Evolutionary conservation across 2,329 filamentous ascomycete genomes (phyloP), one percentile per base, ranked within the genome.

Genomic region (Fusarium napiforme): DNA sequence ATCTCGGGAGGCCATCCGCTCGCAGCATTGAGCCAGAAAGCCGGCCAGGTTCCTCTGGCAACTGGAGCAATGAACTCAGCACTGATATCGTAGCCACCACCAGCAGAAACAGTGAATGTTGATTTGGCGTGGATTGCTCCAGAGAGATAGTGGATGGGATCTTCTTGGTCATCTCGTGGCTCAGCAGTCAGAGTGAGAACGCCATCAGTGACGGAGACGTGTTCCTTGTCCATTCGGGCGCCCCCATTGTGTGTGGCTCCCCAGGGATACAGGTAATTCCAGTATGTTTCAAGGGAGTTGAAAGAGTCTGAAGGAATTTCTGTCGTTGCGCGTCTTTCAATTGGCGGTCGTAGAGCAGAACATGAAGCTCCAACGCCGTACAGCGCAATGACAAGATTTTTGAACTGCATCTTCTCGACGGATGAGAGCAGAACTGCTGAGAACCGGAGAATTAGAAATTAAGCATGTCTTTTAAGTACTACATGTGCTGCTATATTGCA

Each of bases 221-320:
- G 71, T 7, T 72, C 59, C 52, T 69, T 6, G 3, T 74, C 67
- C 71, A 74, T 74, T 14, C 71, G 36, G 5, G 71, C 71, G 10
- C 63, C 71, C 1, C 71, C 71, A 72, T 74, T 74, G 36, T 74
- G 71, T 0, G 71, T 74, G 5, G 63, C 46, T 0, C 71, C 63
- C 67, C 71, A 74, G 1, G 71, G 71, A 32, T 74, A 74, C 2
- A 74, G 16, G 9, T 74, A 74, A 11, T 74, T 74, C 71, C 71
- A 74, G 56, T 74, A 74, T 1, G 63, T 74, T 9, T 74, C 67
- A 3, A 74, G 67, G 1, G 63, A 69, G 9, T 45, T 52, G 15
- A 74, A 74, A 0, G 71, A 74, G 14, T 74, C 67, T 9, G 46
- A 23, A 11, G 71, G 71, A 4, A 74, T 74, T 26, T 69, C 59